phyloP scores from a whole-genome alignment of 257 asterid species.

The Solanum habrochaites region DNA sequence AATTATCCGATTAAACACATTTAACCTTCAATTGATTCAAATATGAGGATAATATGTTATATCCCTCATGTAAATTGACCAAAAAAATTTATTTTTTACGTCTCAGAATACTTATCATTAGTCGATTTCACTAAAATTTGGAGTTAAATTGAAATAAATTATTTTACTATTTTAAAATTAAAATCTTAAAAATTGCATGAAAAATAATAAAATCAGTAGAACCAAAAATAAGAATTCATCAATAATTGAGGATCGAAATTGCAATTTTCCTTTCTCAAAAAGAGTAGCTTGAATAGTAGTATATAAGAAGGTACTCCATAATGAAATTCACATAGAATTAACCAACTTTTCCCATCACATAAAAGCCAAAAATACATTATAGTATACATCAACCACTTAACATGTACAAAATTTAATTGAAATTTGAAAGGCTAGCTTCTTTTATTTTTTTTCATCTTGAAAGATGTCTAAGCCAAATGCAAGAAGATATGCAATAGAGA shows the following conservation, averaged over 20 bases:
- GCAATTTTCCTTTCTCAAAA: neutral
- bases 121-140: neutral
- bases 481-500: constrained; percentile 18
- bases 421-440: neutral
- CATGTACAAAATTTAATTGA: neutral
- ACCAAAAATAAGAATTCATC: neutral
- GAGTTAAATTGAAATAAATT: too few relatives aligned
- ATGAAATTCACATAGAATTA: constrained; percentile 30
- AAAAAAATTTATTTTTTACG: neutral
- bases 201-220: neutral
- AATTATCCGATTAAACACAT: neutral
- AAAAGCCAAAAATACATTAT: neutral
- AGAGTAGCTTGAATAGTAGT: neutral
- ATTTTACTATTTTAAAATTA: too few relatives aligned
- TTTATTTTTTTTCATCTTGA: neutral
- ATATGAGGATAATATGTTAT: neutral
- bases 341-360: constrained; percentile 19
- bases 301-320: neutral
- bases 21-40: neutral
- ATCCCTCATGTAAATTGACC: neutral
- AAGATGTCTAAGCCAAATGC: constrained; percentile 30
- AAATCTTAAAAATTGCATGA: neutral
- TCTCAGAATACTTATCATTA: neutral
- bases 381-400: constrained; percentile 5
- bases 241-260: neutral